Evolutionary conservation across 2,329 filamentous ascomycete genomes (phyloP).

Genomic region (Alternaria arborescens): DNA sequence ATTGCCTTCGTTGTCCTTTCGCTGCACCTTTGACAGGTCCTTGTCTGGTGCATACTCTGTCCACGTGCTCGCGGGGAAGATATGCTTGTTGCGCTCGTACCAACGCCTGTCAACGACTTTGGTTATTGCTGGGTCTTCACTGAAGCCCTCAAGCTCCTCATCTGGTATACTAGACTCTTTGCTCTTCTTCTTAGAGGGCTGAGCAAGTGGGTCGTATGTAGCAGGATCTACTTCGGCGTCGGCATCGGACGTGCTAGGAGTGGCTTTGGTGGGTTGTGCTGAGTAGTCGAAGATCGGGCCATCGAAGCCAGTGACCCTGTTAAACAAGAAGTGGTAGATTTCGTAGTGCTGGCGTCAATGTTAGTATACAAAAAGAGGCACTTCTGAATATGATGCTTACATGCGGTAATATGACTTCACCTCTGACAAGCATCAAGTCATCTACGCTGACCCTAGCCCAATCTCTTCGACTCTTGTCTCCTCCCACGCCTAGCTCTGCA

Average conservation of each 20-base stretch:
- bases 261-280: conserved; percentile 56
- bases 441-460: conserved; percentile 96
- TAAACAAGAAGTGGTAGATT: conserved; percentile 96
- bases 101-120: conserved; percentile 96
- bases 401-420: conserved; percentile 91
- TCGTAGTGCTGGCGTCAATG: conserved; percentile 79
- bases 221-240: conserved; percentile 32
- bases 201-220: conserved; percentile 54
- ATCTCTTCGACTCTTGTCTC: conserved; percentile 72
- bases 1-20: conserved; percentile 88
- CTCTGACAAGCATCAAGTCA: conserved; percentile 91
- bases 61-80: conserved; percentile 96
- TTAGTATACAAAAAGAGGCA: conserved; percentile 18
- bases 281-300: conserved; percentile 82
- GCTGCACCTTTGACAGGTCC: conserved; percentile 79
- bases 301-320: conserved; percentile 78
- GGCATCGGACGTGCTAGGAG: conserved; percentile 34
- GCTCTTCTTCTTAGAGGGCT: conserved; percentile 46
- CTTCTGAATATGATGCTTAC: conserved; percentile 59
- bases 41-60: conserved; percentile 91
- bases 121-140: conserved; percentile 80
- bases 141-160: conserved; percentile 71
- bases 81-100: conserved; percentile 98
- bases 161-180: conserved; percentile 55
- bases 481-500: conserved; percentile 79